Base-by-base conservation (phyloP, 2,329 filamentous ascomycete species). In the Sphaerulina musiva region DNA sequence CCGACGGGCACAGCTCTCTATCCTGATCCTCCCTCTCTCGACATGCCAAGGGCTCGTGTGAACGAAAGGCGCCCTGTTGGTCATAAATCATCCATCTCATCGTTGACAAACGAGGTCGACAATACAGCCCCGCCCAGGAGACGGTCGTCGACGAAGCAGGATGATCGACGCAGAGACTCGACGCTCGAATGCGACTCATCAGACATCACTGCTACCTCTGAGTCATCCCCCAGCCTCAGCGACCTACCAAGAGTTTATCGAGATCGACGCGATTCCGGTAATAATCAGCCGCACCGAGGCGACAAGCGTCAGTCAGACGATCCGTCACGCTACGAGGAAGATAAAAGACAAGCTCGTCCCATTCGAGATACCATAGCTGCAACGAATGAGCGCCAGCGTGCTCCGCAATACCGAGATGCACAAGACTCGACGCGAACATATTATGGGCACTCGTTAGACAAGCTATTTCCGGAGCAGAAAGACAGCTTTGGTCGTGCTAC, bases 1-100 rank as follows among this genome's bases (percentile, higher is more conserved):
- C 42, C 57, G 2, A 62, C 60, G 42, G 64, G 65, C 11, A 66
- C 62, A 12, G 63, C 65, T 9, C 50, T 62, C n/a, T 66, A 66
- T 46, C 48, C 57, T 14, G 42, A 49, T 8, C 54, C 61, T 9
- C 59, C 60, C n/a, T 60, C 62, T 1, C 49, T 60, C 2, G 53
- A 58, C 10, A 50, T 59, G 34, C 59, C 61, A n/a, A 51, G 60
- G 34, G 58, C 59, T 1, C 29, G 14, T 2, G 48, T 57, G 23
- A 61, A 61, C 29, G 62, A 64, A 44, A 58, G 58, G 39, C 58
- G 14, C 20, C n/a, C 48, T 9, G 34, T 56, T 6, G 48, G 52
- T 29, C 54, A 32, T 43, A 34, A 38, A 29, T 52, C 49, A 2
- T 56, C 54, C 26, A 38, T 52, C 48, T 51, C 26, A 26, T 41